Evolutionary conservation across 805 yeast species (phyloP).

Genomic region (Yamadazyma scolyti): DNA sequence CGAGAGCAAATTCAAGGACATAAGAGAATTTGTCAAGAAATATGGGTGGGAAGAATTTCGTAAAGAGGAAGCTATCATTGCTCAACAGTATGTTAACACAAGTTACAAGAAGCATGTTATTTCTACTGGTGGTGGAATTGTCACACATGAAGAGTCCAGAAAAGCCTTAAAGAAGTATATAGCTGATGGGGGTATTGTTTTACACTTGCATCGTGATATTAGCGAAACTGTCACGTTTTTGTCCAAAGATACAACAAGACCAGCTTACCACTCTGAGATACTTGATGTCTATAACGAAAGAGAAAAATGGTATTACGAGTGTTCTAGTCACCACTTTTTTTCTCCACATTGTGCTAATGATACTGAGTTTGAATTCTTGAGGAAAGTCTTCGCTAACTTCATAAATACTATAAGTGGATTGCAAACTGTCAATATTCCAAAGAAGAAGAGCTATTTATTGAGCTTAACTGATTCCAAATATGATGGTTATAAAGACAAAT

Average conservation of each 20-base stretch:
- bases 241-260: conserved; percentile 76
- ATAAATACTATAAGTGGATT: conserved; percentile 62
- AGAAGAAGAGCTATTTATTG: conserved; percentile 60
- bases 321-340: conserved; percentile 74
- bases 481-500: conserved; percentile 35
- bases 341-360: conserved; percentile 65
- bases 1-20: conserved; percentile 52
- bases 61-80: conserved; percentile 53
- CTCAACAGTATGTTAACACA: conserved; percentile 45
- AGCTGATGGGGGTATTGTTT: conserved; percentile 67
- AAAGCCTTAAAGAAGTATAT: conserved; percentile 53
- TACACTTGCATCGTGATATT: conserved; percentile 87
- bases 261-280: conserved; percentile 80
- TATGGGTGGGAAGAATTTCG: conserved; percentile 92
- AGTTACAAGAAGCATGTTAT: conserved; percentile 55
- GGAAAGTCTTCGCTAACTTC: conserved; percentile 55
- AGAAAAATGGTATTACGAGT: conserved; percentile 71
- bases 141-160: conserved; percentile 72
- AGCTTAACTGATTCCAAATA: conserved; percentile 70
- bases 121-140: conserved; percentile 96
- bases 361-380: conserved; percentile 52
- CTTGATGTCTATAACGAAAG: conserved; percentile 81
- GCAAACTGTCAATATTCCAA: conserved; percentile 34
- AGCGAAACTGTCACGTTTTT: conserved; percentile 75
- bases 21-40: conserved; percentile 57